phyloP scores from a whole-genome alignment of 2,329 filamentous ascomycete genomes.

The Hirsutella minnesotensis region DNA sequence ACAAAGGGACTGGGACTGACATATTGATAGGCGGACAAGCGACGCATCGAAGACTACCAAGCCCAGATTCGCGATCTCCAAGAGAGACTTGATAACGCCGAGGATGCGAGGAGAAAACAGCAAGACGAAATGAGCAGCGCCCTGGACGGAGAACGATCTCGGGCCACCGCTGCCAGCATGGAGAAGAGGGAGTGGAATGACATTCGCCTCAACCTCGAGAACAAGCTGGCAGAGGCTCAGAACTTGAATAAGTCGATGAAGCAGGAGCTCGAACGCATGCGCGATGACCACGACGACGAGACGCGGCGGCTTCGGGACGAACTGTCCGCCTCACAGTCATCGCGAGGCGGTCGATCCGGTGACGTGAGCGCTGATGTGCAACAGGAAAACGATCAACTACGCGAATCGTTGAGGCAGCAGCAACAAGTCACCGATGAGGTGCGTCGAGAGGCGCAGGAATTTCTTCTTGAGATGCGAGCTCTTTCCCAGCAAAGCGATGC shows the following conservation, averaged over 20 bases:
- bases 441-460: conserved; percentile 68
- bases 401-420: conserved; percentile 57
- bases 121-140: conserved; percentile 55
- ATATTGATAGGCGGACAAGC: conserved; percentile 48
- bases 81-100: conserved; percentile 60
- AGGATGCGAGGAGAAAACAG: conserved; percentile 56
- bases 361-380: conserved; percentile 42
- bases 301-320: conserved; percentile 47
- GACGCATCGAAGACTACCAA: conserved; percentile 68
- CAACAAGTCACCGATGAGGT: conserved; percentile 80
- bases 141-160: conserved; percentile 46
- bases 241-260: conserved; percentile 69
- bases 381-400: conserved; percentile 58
- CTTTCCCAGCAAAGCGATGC: conserved; percentile 71
- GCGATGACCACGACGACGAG: conserved; percentile 53
- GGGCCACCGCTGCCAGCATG: conserved; percentile 35
- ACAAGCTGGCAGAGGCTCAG: conserved; percentile 61
- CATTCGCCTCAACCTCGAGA: conserved; percentile 55
- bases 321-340: conserved; percentile 29
- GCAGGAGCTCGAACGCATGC: conserved; percentile 64
- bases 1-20: conserved; percentile 5
- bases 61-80: conserved; percentile 63
- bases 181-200: conserved; percentile 65
- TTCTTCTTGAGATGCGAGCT: conserved; percentile 78
- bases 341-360: conserved; percentile 11